Evolutionary conservation across 2,329 filamentous ascomycete genomes (phyloP), one percentile per base, ranked within the genome.

Genomic region (Ploettnerulaceae sp.): DNA sequence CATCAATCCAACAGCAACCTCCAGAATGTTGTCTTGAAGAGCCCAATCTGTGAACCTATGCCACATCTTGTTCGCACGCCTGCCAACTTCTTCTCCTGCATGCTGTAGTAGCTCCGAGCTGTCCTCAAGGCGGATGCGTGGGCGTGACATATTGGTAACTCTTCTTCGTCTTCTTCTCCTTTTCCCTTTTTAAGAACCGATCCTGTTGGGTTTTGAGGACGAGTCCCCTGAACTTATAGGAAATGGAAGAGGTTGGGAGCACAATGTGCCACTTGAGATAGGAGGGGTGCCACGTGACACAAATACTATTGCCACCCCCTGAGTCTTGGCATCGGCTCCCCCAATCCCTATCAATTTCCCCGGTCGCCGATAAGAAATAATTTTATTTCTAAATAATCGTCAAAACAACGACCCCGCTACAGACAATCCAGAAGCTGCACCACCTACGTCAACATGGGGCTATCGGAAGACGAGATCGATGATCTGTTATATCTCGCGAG

Each of bases 401-500:
- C n/a, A n/a, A n/a, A n/a, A n/a, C n/a, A n/a, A 40, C 9, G 20
- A 42, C 39, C 39, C 39, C 39, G 39, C 39, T 26, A 40, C 14
- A 8, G 15, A 21, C 6, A 15, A 14, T 21, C 11, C 15, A 18
- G 2, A 14, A 31, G 31, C 15, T 11, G 7, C n/a, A n/a, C n/a
- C n/a, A n/a, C n/a, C n/a, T 12, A 35, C 21, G 14, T 47, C 52
- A 47, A 54, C 44, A 56, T 63, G 61, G 43, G 64, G 45, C 48
- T 91, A 38, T 77, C 78, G 39, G 82, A 86, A 64, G 90, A 95
- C 43, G 80, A 89, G 66, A 84, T 94, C 60, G 90, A 96, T 65
- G 91, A 97, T 68, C 77, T 97, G 55, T 79, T 97, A 57, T 96
- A 95, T 71, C 81, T 88, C 57, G 79, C 89, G 2, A 86, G 91